Evolutionary conservation across 352 stramenopile species (phyloP).

Genomic region (Globisporangium camurandrum): DNA sequence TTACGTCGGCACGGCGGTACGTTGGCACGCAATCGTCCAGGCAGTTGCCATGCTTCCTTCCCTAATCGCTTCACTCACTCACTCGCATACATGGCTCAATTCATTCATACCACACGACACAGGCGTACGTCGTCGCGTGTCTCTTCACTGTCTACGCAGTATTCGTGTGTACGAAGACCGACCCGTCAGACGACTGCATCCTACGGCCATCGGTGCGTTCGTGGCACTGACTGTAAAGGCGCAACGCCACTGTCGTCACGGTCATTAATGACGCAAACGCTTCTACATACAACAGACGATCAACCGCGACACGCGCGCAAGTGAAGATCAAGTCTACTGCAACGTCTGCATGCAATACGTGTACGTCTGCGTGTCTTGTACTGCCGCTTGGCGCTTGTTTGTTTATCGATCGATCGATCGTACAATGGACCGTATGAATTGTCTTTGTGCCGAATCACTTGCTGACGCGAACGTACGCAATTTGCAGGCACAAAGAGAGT

Average conservation of each 20-base stretch:
- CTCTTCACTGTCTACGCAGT: conserved; percentile 49
- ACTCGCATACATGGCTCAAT: too few relatives aligned
- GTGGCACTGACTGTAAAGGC: background rate
- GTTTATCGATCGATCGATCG: too few relatives aligned
- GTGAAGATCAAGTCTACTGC: conserved; percentile 70
- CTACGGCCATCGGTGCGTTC: conserved; percentile 42
- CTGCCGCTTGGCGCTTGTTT: background rate
- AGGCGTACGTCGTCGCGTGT: conserved; percentile 41
- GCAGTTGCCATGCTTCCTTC: too few relatives aligned
- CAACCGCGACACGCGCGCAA: conserved; percentile 11
- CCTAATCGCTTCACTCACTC: too few relatives aligned
- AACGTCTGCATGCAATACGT: conserved; percentile 87
- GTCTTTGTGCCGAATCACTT: too few relatives aligned
- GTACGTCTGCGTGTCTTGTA: conserved; percentile 25
- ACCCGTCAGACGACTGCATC: conserved; percentile 76
- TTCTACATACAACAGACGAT: conserved; percentile 1
- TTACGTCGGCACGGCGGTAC: conserved; percentile 39
- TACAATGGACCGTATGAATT: too few relatives aligned
- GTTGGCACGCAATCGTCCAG: too few relatives aligned
- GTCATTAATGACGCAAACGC: background rate
- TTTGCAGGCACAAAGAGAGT: conserved; percentile 81
- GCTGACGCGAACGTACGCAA: too few relatives aligned
- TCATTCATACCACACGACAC: background rate
- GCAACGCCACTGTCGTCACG: background rate
- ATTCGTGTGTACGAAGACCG: conserved; percentile 51